Percentiles rank a stretch among this genome's conserved stretches.
Conservation (phyloP, 2,329 filamentous ascomycete species). For the Neofusicoccum sp. region DNA sequence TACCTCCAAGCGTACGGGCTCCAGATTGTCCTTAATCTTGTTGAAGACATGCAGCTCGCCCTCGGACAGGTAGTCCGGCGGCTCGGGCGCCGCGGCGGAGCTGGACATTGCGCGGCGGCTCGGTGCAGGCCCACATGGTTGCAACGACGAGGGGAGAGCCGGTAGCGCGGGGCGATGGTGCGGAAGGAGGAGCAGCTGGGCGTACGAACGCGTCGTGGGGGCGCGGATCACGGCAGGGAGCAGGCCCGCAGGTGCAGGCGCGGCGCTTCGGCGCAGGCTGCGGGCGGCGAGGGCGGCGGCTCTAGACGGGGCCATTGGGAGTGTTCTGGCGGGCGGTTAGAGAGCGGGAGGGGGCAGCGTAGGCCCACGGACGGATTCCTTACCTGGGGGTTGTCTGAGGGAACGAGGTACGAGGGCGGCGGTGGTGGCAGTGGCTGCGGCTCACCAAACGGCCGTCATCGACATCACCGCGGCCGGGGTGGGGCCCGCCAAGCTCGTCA, state of each 20-base stretch:
- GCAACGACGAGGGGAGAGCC: background rate
- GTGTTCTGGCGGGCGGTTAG: background rate
- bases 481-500: background rate
- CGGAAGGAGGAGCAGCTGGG: background rate
- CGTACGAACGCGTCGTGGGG: slow-evolving; percentile 3
- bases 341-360: background rate
- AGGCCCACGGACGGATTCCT: background rate
- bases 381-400: background rate
- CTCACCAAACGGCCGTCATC: background rate
- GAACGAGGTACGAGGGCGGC: no score
- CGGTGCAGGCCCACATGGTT: background rate
- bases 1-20: slow-evolving; percentile 51
- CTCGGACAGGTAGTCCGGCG: slow-evolving; percentile 52
- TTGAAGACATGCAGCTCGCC: slow-evolving; percentile 52
- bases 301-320: slow-evolving; percentile 14
- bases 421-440: background rate
- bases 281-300: background rate
- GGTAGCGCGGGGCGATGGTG: background rate
- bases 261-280: slow-evolving; percentile 11
- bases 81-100: slow-evolving; percentile 27
- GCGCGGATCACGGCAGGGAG: background rate
- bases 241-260: background rate
- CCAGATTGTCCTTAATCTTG: slow-evolving; percentile 45
- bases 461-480: slow-evolving; percentile 12
- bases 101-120: background rate